These are phyloP conservation scores for Xylaria cubensis DNA, from an alignment of 495 filamentous ascomycete species.

Conservation along the genomic window DNA sequence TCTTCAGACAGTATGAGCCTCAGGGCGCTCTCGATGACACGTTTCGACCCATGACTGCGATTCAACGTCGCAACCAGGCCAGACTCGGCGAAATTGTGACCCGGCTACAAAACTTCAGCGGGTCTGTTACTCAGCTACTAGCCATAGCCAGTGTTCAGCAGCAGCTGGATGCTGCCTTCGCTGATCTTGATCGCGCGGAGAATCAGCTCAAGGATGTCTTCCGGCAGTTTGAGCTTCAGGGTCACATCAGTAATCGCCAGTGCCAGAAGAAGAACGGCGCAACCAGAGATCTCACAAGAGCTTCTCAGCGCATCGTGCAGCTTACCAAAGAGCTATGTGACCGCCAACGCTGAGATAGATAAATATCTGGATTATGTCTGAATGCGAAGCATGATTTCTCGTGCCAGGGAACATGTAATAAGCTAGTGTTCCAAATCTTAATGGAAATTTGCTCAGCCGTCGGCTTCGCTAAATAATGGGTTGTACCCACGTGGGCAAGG, in stretches of 20 bases:
- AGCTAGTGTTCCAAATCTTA: slow-evolving; percentile 14
- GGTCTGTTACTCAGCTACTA: slow-evolving; percentile 17
- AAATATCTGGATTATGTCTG: background rate
- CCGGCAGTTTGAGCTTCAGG: slow-evolving; percentile 15
- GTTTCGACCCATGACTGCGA: background rate
- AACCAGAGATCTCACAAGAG: slow-evolving; percentile 3
- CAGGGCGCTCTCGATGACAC: background rate
- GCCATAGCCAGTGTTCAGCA: slow-evolving; percentile 21
- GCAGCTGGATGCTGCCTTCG: slow-evolving; percentile 8
- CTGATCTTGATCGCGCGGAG: slow-evolving; percentile 13
- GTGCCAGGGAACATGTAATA: slow-evolving; percentile 6
- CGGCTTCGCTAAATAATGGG: slow-evolving; percentile 19
- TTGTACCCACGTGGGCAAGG: slow-evolving; percentile 14
- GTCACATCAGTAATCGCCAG: slow-evolving; percentile 20
- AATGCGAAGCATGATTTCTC: slow-evolving; percentile 2
- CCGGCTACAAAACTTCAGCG: slow-evolving; percentile 19
- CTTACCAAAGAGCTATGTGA: slow-evolving; percentile 16
- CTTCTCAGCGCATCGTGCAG: slow-evolving; percentile 18
- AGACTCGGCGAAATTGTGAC: background rate
- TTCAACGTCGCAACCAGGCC: slow-evolving; percentile 25
- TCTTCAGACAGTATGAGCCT: background rate
- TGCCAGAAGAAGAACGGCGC: slow-evolving; percentile 12
- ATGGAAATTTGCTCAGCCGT: slow-evolving; percentile 5
- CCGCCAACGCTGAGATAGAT: background rate
- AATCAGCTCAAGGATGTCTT: slow-evolving; percentile 15